Percentiles rank a stretch among this genome's conserved stretches.
These are phyloP conservation scores for Sporormia fimetaria DNA, from an alignment of 495 filamentous ascomycete species.

Conservation along the genomic window DNA sequence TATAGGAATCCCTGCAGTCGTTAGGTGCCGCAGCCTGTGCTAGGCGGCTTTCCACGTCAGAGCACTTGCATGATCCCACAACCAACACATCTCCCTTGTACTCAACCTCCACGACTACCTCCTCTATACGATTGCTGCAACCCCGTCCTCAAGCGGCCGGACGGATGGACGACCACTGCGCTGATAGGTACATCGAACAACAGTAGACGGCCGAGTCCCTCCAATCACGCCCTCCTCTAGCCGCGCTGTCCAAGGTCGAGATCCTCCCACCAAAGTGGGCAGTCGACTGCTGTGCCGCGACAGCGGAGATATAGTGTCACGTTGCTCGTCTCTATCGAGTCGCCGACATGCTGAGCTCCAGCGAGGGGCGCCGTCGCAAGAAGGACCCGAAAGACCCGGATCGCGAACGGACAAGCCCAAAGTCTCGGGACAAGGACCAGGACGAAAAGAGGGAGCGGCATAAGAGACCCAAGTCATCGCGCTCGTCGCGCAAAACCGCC, in stretches of 20 bases:
- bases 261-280: constrained; percentile 4
- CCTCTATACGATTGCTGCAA: neutral
- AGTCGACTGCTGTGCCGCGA: constrained; percentile 1
- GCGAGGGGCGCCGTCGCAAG: constrained; percentile 25
- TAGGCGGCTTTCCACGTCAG: constrained; percentile 21
- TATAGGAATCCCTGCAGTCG: neutral
- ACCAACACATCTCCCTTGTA: neutral
- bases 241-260: constrained; percentile 16
- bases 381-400: constrained; percentile 28
- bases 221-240: constrained; percentile 14
- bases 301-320: constrained; percentile 3
- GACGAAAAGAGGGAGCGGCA: constrained; percentile 17
- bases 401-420: constrained; percentile 25
- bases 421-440: constrained; percentile 20
- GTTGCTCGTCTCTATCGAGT: constrained; percentile 8
- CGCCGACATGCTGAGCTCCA: constrained; percentile 19
- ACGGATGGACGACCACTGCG: constrained; percentile 16
- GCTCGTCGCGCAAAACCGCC: constrained; percentile 3
- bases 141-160: neutral
- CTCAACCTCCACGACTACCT: neutral
- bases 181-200: constrained; percentile 17
- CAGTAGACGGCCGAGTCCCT: no score
- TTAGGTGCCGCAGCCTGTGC: constrained; percentile 3
- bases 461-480: constrained; percentile 3
- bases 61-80: constrained; percentile 19